Evolutionary conservation across 1,284 basidiomycete genomes (phyloP).

Genomic region (Leccinum pachyderme): DNA sequence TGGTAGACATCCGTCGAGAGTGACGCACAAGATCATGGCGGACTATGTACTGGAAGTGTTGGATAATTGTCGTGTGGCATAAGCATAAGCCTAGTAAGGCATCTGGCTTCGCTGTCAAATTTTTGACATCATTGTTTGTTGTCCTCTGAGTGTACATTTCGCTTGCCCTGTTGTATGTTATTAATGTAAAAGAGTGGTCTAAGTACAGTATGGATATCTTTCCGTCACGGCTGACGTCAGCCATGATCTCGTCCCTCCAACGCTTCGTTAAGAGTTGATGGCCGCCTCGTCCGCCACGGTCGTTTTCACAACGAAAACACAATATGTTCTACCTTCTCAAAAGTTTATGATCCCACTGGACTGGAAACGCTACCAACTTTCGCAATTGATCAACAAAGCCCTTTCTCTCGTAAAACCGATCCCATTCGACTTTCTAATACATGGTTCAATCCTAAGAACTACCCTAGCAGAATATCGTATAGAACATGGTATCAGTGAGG

Average conservation of each 20-base stretch:
- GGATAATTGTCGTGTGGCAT: slow-evolving; percentile 26
- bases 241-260: too few species aligned
- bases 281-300: slow-evolving; percentile 44
- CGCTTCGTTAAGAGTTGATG: neutral
- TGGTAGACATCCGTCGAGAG: slow-evolving; percentile 42
- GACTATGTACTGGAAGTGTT: slow-evolving; percentile 47
- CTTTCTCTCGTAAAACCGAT: slow-evolving; percentile 72
- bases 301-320: slow-evolving; percentile 77
- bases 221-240: neutral
- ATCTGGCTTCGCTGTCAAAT: neutral
- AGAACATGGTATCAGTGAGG: slow-evolving; percentile 24
- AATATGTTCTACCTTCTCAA: slow-evolving; percentile 82
- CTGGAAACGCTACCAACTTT: slow-evolving; percentile 96
- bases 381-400: slow-evolving; percentile 95
- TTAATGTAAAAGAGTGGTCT: neutral
- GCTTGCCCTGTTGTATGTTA: neutral
- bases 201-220: neutral
- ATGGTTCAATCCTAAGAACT: slow-evolving; percentile 77
- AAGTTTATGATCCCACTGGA: slow-evolving; percentile 92
- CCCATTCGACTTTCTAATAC: slow-evolving; percentile 93
- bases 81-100: neutral
- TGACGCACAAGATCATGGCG: slow-evolving; percentile 45
- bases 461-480: slow-evolving; percentile 66
- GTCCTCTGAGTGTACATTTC: neutral
- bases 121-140: neutral